Evolutionary conservation across 2,329 filamentous ascomycete species (phyloP).

Genomic region (Cladosporium sp.): DNA sequence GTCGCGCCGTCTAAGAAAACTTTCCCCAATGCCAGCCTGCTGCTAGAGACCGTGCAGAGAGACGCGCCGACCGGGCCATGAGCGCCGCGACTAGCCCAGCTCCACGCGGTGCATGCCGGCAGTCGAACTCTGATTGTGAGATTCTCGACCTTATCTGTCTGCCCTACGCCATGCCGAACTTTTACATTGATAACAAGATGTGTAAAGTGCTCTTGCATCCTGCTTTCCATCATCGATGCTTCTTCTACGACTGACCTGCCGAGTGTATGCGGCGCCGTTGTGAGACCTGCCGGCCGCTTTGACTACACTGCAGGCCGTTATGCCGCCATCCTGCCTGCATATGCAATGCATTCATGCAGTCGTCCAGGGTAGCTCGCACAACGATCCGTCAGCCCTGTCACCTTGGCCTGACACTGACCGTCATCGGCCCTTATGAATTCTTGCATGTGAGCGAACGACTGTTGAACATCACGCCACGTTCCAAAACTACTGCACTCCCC

Average conservation of each 20-base stretch:
- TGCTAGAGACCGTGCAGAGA: constrained; percentile 1
- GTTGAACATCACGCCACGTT: neutral
- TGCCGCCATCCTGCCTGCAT: neutral
- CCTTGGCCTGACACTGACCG: neutral
- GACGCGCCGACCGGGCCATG: neutral
- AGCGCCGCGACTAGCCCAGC: neutral
- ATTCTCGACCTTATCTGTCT: neutral
- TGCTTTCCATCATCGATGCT: neutral
- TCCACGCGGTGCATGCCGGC: constrained; percentile 1
- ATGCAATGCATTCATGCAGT: neutral
- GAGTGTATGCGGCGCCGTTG: neutral
- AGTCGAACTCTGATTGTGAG: neutral
- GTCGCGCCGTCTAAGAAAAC: neutral
- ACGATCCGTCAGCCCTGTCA: neutral
- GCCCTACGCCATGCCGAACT: neutral
- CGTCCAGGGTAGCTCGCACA: neutral
- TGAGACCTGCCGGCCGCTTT: neutral
- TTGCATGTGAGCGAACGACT: neutral
- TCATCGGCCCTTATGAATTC: neutral
- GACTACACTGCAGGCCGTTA: neutral
- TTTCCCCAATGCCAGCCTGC: constrained; percentile 6
- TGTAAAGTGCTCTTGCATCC: no score
- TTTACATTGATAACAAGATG: neutral
- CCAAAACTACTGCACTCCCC: no score
- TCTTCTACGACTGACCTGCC: neutral